Evolutionary conservation across 768 basidiomycete species (phyloP).

Genomic region (Hortiboletus campestris): DNA sequence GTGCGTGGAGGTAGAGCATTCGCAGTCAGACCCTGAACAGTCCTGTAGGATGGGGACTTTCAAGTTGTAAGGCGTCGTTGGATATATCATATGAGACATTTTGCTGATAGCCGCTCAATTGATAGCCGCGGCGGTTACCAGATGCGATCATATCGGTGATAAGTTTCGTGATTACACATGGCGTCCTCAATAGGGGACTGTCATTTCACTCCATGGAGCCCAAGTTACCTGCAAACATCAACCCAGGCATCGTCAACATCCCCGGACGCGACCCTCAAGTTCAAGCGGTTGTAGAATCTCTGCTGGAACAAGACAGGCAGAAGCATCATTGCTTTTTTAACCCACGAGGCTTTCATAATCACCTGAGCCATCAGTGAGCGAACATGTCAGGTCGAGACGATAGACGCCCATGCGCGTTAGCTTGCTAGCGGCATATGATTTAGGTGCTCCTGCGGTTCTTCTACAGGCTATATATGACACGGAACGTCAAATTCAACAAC

Average conservation of each 20-base stretch:
- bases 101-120: too few species aligned
- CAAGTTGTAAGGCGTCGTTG: too few species aligned
- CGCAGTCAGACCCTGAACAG: too few species aligned
- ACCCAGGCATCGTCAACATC: constrained; percentile 43
- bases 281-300: constrained; percentile 40
- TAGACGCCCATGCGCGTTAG: constrained; percentile 27
- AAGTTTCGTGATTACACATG: neutral
- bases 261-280: constrained; percentile 46
- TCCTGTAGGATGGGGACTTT: too few species aligned
- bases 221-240: constrained; percentile 19
- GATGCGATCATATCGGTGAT: too few species aligned
- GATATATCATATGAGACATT: too few species aligned
- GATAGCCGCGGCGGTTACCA: too few species aligned
- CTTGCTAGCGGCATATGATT: constrained; percentile 54
- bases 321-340: constrained; percentile 52
- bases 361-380: constrained; percentile 57
- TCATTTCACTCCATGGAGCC: constrained; percentile 4
- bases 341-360: constrained; percentile 50
- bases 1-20: too few species aligned
- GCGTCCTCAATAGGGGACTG: neutral
- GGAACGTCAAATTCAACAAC: constrained; percentile 38
- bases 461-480: constrained; percentile 50
- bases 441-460: constrained; percentile 46
- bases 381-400: neutral
- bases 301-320: constrained; percentile 48